Conservation (phyloP, 805 yeast genomes). For the Wickerhamiella parazyma region DNA sequence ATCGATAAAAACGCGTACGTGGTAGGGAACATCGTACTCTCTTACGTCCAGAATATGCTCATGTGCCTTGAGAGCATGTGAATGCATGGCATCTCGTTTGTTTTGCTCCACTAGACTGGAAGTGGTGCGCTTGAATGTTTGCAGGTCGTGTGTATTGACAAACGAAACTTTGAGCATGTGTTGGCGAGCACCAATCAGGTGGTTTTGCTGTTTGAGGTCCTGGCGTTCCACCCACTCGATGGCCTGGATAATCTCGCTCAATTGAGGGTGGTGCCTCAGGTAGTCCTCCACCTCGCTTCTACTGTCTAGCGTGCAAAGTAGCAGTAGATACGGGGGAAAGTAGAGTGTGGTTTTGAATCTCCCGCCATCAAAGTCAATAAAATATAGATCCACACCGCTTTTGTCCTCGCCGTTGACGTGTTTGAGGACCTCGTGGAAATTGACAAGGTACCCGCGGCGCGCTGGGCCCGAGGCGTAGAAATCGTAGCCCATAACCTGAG, state of each 20-base stretch:
- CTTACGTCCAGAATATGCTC: slow-evolving; percentile 59
- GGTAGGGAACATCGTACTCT: slow-evolving; percentile 95
- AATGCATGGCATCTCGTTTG: slow-evolving; percentile 38
- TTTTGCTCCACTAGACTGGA: slow-evolving; percentile 62
- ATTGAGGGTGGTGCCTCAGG: slow-evolving; percentile 10
- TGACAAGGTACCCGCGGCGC: slow-evolving; percentile 78
- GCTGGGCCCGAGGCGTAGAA: slow-evolving; percentile 58
- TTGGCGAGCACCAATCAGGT: slow-evolving; percentile 61
- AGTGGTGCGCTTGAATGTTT: slow-evolving; percentile 57
- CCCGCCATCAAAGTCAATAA: slow-evolving; percentile 93
- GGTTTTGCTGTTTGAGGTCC: slow-evolving; percentile 73
- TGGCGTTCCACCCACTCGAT: slow-evolving; percentile 64
- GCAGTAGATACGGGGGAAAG: slow-evolving; percentile 76
- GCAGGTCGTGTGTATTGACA: slow-evolving; percentile 58
- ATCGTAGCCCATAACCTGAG: slow-evolving; percentile 80
- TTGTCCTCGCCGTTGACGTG: slow-evolving; percentile 42
- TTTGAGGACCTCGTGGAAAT: slow-evolving; percentile 74
- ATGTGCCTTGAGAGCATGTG: slow-evolving; percentile 30
- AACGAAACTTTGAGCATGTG: slow-evolving; percentile 56
- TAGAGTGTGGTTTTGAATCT: slow-evolving; percentile 74
- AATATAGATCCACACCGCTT: slow-evolving; percentile 88
- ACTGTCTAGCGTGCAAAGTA: slow-evolving; percentile 39
- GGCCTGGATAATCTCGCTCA: slow-evolving; percentile 35
- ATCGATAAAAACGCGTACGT: slow-evolving; percentile 92
- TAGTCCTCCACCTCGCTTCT: slow-evolving; percentile 79